Evolutionary conservation across 2,329 filamentous ascomycete genomes (phyloP), one percentile per base, ranked within the genome.

Genomic region (Aspergillus candidus): DNA sequence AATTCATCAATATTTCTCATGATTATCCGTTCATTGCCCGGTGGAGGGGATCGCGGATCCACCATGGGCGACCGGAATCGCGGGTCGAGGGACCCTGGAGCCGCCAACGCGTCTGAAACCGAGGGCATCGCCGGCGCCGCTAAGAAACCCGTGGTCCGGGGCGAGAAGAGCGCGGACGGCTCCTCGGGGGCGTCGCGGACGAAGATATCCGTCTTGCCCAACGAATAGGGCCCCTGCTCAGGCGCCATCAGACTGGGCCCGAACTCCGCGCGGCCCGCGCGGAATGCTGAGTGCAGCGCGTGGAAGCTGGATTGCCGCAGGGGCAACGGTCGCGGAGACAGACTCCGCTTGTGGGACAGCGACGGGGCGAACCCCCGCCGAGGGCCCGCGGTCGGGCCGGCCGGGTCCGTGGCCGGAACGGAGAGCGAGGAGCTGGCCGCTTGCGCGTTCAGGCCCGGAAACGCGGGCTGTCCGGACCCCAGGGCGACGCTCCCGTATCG

Each of bases 1-100:
- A 70, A 69, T 58, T 70, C 68, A 50, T 70, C 67, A 57, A 70
- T 70, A 51, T 62, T 70, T 59, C 67, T 66, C 66, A 70, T 68
- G 46, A 70, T 68, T 41, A 70, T 47, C 15, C 62, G 60, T 46
- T 69, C 67, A 14, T 55, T 56, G 32, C 63, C 58, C 37, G 60
- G 59, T 11, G 66, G 64, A 32, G 67, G 67, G n/a, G 67, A 70
- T 41, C 67, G 56, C 22, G 67, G 67, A 53, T 70, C 67, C 6
- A 56, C 56, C 22, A 56, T 46, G 56, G 46, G 14, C 49, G 48
- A 22, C 50, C 55, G 48, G 53, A 58, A 35, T 44, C 49, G 29
- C 22, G 48, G 42, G 11, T 43, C 39, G 13, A 38, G 43, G 6
- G 49, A 39, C 6, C 40, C 46, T 31, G 48, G 41, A 37, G 48